Conservation (phyloP, 2,329 filamentous ascomycete species). For the Intubia oerlemansii region DNA sequence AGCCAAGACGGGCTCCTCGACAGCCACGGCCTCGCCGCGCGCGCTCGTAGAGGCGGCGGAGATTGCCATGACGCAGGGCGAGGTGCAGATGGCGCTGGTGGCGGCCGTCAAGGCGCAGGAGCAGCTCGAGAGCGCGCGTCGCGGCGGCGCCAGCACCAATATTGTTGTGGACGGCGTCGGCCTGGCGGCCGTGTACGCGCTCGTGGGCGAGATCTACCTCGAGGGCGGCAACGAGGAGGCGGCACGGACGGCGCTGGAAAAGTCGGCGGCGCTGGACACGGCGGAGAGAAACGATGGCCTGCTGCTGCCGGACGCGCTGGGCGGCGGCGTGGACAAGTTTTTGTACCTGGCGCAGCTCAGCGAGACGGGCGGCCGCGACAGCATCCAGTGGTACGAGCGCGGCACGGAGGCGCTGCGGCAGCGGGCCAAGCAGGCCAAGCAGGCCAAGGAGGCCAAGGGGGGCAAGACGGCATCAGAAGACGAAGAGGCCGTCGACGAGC, state of each 20-base stretch:
- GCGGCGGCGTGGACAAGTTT: conserved; percentile 84
- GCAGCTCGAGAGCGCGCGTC: conserved; percentile 7
- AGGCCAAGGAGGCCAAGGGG: too few relatives aligned
- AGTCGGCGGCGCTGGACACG: conserved; percentile 55
- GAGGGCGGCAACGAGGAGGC: conserved; percentile 63
- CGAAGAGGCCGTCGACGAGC: conserved; percentile 11
- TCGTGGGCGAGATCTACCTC: conserved; percentile 64
- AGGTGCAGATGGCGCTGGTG: conserved; percentile 11
- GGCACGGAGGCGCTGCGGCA: conserved; percentile 50
- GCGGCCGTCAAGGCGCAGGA: conserved; percentile 16
- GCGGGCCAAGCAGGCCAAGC: too few relatives aligned
- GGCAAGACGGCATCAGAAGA: too few relatives aligned
- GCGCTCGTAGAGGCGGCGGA: conserved; percentile 14
- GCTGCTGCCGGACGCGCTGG: conserved; percentile 43
- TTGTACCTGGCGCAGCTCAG: conserved; percentile 84
- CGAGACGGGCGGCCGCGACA: conserved; percentile 44
- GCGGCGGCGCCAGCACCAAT: conserved; percentile 3
- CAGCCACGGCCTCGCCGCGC: too few relatives aligned
- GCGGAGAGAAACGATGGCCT: too few relatives aligned
- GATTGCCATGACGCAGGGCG: conserved; percentile 15
- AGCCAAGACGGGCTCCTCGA: conserved; percentile 23
- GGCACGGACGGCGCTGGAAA: conserved; percentile 50
- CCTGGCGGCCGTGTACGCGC: conserved; percentile 41
- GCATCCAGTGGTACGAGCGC: conserved; percentile 44
- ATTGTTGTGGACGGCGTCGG: conserved; percentile 6